Base-by-base conservation (phyloP, 108 stramenopile genomes). In the Fistulifera solaris region DNA sequence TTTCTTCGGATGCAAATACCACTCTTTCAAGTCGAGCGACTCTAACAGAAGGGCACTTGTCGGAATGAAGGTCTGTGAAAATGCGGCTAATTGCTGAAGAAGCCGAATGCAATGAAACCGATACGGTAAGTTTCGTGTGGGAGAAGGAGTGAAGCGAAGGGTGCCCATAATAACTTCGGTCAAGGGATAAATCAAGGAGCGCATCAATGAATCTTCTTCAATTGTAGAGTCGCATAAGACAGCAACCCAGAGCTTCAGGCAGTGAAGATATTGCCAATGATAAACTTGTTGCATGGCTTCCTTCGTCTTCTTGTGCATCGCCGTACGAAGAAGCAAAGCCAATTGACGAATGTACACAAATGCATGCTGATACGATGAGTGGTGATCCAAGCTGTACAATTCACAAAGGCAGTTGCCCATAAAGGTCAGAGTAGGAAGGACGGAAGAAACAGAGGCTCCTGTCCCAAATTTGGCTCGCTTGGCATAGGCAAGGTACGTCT, bases 331-430 rank as follows among this genome's bases (percentile, higher is more conserved):
- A 53, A 94, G 93, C 52, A 99, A 72, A 24, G 96, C 96, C 63
- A 99, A 63, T 58, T 97, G 95, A 22, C 98, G 87, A 53, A 98
- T 94, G 76, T 98, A 99, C 10, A 99, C 77, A 72, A 99, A 99
- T 17, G 96, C 96, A 63, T 97, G 94, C 61, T 97, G 96, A 69
- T 99, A 99, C 10, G 95, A 85, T 27, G 85, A 80, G 14, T 86
- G 87, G 57, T 83, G 76, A 59, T 97, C 96, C 19, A 97, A 59
- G 54, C 85, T 77, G 73, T 96, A 96, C 27, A 97, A 61, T 58
- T 97, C 96, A 47, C 96, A 95, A 25, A 99, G 57, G 58, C 95
- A 96, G 50, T 94, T 94, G 28, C 87, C 93, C 90, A 94, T 91
- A 51, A 94, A 93, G 12, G 93, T 88, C 48, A 98, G 58, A 7